Evolutionary conservation across 2,329 filamentous ascomycete species (phyloP).

Genomic region (Nemania sp.): DNA sequence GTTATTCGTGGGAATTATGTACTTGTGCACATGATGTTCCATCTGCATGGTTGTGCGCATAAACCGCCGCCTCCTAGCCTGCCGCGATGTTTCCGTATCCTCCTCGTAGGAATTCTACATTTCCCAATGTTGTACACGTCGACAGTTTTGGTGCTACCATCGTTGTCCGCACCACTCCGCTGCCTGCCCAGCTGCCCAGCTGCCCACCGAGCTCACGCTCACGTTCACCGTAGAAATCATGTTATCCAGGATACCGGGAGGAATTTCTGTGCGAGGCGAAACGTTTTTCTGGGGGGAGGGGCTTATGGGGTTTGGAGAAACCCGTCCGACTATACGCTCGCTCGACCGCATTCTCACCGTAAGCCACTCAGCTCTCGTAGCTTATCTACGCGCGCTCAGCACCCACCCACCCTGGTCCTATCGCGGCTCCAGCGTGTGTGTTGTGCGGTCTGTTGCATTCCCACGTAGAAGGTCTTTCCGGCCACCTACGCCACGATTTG

Average conservation of each 20-base stretch:
- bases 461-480: not conserved
- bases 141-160: conserved; percentile 23
- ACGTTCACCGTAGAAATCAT: not conserved
- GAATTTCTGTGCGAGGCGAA: not conserved
- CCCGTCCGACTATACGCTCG: not conserved
- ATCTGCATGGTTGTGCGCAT: conserved; percentile 3
- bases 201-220: no score
- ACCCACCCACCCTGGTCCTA: not conserved
- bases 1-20: not conserved
- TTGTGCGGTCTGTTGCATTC: not conserved
- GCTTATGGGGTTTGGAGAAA: not conserved
- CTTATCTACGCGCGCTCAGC: not conserved
- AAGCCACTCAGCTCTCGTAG: conserved; percentile 2
- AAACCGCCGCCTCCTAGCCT: not conserved
- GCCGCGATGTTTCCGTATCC: conserved; percentile 2
- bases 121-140: conserved; percentile 3
- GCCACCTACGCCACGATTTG: conserved; percentile 23
- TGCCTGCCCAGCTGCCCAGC: no score
- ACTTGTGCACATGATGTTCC: conserved; percentile 1
- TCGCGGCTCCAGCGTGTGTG: conserved; percentile 3
- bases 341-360: conserved; percentile 5
- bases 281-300: not conserved
- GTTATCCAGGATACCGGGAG: not conserved
- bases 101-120: conserved; percentile 26
- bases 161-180: not conserved